These are phyloP conservation scores for Heimioporus retisporus DNA, from an alignment of 1,284 basidiomycete species.

Conservation along the genomic window DNA sequence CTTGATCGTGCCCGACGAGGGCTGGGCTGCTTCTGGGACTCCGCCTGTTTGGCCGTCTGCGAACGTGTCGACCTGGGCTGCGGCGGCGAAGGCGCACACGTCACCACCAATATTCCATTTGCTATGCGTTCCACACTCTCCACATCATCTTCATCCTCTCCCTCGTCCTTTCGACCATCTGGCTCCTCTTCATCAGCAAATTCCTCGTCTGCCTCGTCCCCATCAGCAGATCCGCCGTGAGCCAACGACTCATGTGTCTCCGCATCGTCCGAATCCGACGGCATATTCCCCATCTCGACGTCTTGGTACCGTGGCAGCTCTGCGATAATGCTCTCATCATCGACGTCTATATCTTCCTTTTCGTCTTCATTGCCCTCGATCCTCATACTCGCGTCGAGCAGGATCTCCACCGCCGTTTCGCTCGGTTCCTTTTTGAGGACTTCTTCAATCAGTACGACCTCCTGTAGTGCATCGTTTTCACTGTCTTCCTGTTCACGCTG, in stretches of 20 bases:
- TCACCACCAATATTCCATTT: constrained; percentile 11
- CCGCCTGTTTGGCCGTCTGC: neutral
- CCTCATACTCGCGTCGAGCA: constrained; percentile 24
- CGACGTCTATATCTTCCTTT: neutral
- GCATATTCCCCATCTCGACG: constrained; percentile 19
- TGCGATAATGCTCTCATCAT: neutral
- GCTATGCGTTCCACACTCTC: constrained; percentile 32
- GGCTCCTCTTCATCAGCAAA: too few species aligned
- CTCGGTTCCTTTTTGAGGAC: neutral
- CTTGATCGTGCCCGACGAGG: constrained; percentile 21
- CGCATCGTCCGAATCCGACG: constrained; percentile 41
- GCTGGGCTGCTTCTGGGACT: neutral
- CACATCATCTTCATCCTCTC: constrained; percentile 16
- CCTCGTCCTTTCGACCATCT: neutral
- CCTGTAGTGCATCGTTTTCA: constrained; percentile 21
- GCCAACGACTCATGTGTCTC: constrained; percentile 36
- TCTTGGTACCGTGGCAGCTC: constrained; percentile 25
- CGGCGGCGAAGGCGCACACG: neutral
- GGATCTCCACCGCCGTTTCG: constrained; percentile 32
- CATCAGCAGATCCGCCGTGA: neutral
- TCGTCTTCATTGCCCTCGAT: neutral
- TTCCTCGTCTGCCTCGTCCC: neutral
- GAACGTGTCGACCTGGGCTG: constrained; percentile 21
- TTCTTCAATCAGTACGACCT: neutral
- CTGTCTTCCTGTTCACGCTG: neutral